Evolutionary conservation across 2,329 filamentous ascomycete species (phyloP).

Genomic region (Cercospora sojina): DNA sequence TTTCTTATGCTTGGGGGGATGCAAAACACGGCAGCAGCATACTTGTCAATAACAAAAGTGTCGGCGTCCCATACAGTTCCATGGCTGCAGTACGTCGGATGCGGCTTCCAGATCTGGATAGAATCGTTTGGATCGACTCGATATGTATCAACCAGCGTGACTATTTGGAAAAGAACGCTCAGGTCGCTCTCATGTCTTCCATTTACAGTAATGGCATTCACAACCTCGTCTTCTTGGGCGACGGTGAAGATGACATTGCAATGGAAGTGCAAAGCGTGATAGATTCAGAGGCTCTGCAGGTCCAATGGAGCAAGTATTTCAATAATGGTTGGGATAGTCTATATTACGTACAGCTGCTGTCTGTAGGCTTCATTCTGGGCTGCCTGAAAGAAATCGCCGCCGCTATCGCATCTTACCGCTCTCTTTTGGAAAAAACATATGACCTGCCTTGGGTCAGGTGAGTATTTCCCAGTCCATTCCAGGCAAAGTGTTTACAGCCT

Average conservation of each 20-base stretch:
- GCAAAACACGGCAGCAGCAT: not conserved
- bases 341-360: no score
- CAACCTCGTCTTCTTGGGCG: not conserved
- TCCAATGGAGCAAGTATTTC: no score
- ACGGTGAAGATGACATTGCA: not conserved
- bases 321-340: no score
- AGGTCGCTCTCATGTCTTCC: not conserved
- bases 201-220: not conserved
- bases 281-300: not conserved
- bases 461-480: no score
- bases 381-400: no score
- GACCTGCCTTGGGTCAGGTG: no score
- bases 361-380: no score
- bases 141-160: not conserved
- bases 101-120: not conserved
- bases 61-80: not conserved
- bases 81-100: not conserved
- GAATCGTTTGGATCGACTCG: not conserved
- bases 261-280: not conserved
- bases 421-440: no score
- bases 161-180: not conserved
- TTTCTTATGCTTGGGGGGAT: not conserved
- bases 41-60: not conserved
- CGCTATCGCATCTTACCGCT: no score
- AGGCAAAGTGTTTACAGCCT: no score